Evolutionary conservation across 2,329 filamentous ascomycete species (phyloP).

Genomic region (Penicillium nordicum): DNA sequence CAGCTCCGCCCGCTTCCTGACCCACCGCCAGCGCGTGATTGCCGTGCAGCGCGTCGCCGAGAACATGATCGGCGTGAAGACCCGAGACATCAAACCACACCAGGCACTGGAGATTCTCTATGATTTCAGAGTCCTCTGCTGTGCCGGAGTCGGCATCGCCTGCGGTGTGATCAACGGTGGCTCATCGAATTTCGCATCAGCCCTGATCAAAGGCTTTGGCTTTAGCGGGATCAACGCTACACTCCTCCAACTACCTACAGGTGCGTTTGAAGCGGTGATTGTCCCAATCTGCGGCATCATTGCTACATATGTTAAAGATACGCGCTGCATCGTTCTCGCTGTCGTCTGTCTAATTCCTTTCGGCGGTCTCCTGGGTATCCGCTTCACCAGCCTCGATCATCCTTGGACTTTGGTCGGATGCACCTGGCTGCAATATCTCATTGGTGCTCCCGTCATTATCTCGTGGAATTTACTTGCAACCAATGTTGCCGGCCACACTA

Average conservation of each 20-base stretch:
- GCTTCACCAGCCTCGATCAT: slow-evolving; percentile 46
- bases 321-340: slow-evolving; percentile 31
- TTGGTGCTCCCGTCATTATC: slow-evolving; percentile 51
- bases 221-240: slow-evolving; percentile 29
- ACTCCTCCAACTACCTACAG: slow-evolving; percentile 35
- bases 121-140: slow-evolving; percentile 40
- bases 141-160: slow-evolving; percentile 42
- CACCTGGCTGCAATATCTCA: slow-evolving; percentile 51
- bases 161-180: slow-evolving; percentile 52
- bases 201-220: slow-evolving; percentile 47
- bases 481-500: slow-evolving; percentile 52
- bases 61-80: slow-evolving; percentile 44
- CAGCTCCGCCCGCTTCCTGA: slow-evolving; percentile 38
- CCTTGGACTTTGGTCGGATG: slow-evolving; percentile 52
- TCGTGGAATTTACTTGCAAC: slow-evolving; percentile 51
- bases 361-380: slow-evolving; percentile 50
- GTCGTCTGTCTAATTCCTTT: slow-evolving; percentile 35
- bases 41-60: slow-evolving; percentile 42
- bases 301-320: slow-evolving; percentile 45
- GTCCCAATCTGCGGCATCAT: slow-evolving; percentile 42
- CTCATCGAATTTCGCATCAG: slow-evolving; percentile 48
- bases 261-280: slow-evolving; percentile 32
- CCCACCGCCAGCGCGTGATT: slow-evolving; percentile 38
- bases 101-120: slow-evolving; percentile 41
- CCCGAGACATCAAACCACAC: slow-evolving; percentile 31